Conservation (phyloP, 768 basidiomycete genomes). For the Kwoniella heveanensis region DNA sequence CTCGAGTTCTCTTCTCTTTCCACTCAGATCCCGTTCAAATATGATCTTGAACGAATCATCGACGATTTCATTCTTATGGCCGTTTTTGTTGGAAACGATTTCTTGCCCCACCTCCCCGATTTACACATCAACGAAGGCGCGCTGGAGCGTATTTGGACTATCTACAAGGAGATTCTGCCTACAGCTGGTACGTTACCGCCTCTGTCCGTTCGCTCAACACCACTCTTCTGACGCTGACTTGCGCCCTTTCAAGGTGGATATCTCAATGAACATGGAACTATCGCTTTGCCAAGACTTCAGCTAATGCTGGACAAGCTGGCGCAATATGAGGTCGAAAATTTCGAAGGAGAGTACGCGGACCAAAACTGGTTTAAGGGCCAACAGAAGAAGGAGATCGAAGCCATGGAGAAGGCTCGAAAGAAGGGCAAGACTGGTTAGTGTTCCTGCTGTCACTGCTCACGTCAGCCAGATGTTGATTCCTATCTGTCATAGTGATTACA, state of each 20-base stretch:
- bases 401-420: slow-evolving; percentile 66
- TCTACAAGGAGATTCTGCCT: slow-evolving; percentile 90
- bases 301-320: slow-evolving; percentile 85
- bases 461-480: neutral
- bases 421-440: slow-evolving; percentile 67
- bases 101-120: slow-evolving; percentile 94
- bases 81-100: slow-evolving; percentile 90
- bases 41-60: slow-evolving; percentile 89
- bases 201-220: too few species aligned
- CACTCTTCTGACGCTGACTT: slow-evolving; percentile 12
- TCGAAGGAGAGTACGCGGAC: slow-evolving; percentile 88
- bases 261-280: slow-evolving; percentile 83
- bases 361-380: slow-evolving; percentile 93
- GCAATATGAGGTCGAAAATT: slow-evolving; percentile 82
- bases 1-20: slow-evolving; percentile 74
- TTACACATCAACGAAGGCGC: slow-evolving; percentile 98
- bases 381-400: slow-evolving; percentile 70
- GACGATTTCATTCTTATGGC: slow-evolving; percentile 97
- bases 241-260: slow-evolving; percentile 70
- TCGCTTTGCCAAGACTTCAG: slow-evolving; percentile 78
- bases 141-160: slow-evolving; percentile 85
- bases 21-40: slow-evolving; percentile 70
- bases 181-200: slow-evolving; percentile 61
- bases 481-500: slow-evolving; percentile 72
- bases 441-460: slow-evolving; percentile 1